phyloP scores from a whole-genome alignment of 106 monocot species.

The Dioscorea zingiberensis region DNA sequence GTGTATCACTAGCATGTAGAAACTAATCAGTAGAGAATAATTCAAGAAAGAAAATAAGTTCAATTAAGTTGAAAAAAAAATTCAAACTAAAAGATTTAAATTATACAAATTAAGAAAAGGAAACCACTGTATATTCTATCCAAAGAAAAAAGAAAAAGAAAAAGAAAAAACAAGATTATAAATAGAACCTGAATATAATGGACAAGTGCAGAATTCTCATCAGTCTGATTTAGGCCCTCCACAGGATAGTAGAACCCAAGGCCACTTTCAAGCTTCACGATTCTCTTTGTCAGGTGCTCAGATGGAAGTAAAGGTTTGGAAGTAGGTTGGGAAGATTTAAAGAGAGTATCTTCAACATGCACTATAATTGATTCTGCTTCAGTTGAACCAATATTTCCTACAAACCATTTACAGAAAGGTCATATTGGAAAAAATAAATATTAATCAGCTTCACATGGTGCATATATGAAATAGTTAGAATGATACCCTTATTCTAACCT shows the following conservation, averaged over 20 bases:
- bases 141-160: neutral
- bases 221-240: conserved; percentile 51
- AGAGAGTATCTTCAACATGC: conserved; percentile 61
- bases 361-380: conserved; percentile 59
- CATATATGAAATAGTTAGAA: conserved; percentile 4
- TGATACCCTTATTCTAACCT: conserved; percentile 31
- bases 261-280: conserved; percentile 88
- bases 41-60: no score
- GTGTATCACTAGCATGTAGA: no score
- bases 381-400: conserved; percentile 68
- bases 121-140: no score
- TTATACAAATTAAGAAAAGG: no score
- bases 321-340: conserved; percentile 34
- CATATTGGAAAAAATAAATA: no score
- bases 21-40: no score
- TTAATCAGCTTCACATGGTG: no score
- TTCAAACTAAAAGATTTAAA: no score
- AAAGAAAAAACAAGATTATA: no score
- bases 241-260: conserved; percentile 45
- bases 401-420: neutral
- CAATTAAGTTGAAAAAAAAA: no score
- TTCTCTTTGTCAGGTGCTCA: conserved; percentile 69
- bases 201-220: conserved; percentile 88
- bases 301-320: conserved; percentile 74
- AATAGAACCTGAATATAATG: conserved; percentile 79